Evolutionary conservation across 2,329 filamentous ascomycete species (phyloP).

Genomic region (Aspergillus pseudotamarii): DNA sequence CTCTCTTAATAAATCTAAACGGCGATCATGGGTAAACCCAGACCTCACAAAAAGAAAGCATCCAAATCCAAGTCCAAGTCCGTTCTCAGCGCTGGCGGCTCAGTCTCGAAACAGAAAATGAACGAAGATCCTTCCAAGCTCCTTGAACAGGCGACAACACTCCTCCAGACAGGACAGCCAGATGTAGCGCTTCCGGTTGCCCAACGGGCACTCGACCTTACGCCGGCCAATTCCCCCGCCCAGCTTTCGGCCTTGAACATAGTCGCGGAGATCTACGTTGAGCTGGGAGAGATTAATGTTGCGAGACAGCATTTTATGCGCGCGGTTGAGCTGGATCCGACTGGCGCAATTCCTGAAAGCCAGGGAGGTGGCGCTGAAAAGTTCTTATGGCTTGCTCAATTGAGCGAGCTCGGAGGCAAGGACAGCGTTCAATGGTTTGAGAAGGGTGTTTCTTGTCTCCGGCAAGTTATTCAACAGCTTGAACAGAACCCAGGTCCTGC

Average conservation of each 20-base stretch:
- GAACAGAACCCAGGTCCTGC: constrained; percentile 51
- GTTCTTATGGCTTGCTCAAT: constrained; percentile 90
- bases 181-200: constrained; percentile 60
- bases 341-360: constrained; percentile 70
- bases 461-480: constrained; percentile 68
- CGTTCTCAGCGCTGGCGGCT: constrained; percentile 44
- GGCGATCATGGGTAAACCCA: constrained; percentile 55
- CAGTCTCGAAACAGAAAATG: constrained; percentile 45
- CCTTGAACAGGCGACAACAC: constrained; percentile 58
- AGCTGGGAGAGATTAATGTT: constrained; percentile 76
- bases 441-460: constrained; percentile 69
- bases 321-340: constrained; percentile 74
- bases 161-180: constrained; percentile 61
- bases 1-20: constrained; percentile 2
- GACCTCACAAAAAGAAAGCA: constrained; percentile 50
- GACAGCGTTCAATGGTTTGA: constrained; percentile 66
- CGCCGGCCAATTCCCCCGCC: constrained; percentile 37
- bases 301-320: constrained; percentile 73
- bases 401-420: constrained; percentile 67
- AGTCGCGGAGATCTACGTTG: constrained; percentile 78
- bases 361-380: constrained; percentile 86
- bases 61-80: constrained; percentile 47
- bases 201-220: constrained; percentile 52
- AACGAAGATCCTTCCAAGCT: constrained; percentile 58
- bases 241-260: constrained; percentile 68